These are phyloP conservation scores for Chaetomium sp. DNA, from an alignment of 2,329 filamentous ascomycete genomes.

Conservation along the genomic window DNA sequence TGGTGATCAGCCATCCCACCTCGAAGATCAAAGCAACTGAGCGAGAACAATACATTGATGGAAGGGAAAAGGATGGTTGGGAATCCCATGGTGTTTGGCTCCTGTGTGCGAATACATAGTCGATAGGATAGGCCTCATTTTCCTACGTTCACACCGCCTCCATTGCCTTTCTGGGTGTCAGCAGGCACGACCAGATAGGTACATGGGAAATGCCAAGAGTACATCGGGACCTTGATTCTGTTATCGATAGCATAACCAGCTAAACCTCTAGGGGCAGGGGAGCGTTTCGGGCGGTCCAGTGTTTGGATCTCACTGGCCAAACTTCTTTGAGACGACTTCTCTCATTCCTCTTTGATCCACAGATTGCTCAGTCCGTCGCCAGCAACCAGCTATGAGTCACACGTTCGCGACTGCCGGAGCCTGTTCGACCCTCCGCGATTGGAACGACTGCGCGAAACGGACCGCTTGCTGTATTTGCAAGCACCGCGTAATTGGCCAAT, in stretches of 20 bases:
- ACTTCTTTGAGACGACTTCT: background rate
- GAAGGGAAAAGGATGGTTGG: background rate
- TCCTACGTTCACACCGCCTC: slow-evolving; percentile 9
- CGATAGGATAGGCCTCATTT: background rate
- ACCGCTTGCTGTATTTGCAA: slow-evolving; percentile 24
- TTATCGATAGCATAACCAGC: slow-evolving; percentile 30
- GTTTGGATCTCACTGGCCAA: background rate
- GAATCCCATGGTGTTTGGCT: background rate
- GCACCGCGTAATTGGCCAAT: slow-evolving; percentile 33
- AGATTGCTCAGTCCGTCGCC: slow-evolving; percentile 9
- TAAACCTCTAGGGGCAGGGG: slow-evolving; percentile 19
- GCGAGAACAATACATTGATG: background rate
- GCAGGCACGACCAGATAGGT: slow-evolving; percentile 21
- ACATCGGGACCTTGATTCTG: slow-evolving; percentile 17
- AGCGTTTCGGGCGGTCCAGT: background rate
- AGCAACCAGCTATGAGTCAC: slow-evolving; percentile 29
- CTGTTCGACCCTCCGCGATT: slow-evolving; percentile 8
- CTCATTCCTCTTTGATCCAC: background rate
- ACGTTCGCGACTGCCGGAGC: background rate
- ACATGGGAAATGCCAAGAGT: slow-evolving; percentile 29
- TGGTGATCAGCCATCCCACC: background rate
- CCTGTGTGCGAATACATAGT: too few relatives aligned
- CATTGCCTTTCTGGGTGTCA: slow-evolving; percentile 15
- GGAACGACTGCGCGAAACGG: slow-evolving; percentile 25
- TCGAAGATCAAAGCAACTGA: background rate